A percentile compares a stretch with the other conserved stretches of the same genome.
Conservation (phyloP, 2,329 filamentous ascomycete genomes). For the Tolypocladium cylindrosporum region DNA sequence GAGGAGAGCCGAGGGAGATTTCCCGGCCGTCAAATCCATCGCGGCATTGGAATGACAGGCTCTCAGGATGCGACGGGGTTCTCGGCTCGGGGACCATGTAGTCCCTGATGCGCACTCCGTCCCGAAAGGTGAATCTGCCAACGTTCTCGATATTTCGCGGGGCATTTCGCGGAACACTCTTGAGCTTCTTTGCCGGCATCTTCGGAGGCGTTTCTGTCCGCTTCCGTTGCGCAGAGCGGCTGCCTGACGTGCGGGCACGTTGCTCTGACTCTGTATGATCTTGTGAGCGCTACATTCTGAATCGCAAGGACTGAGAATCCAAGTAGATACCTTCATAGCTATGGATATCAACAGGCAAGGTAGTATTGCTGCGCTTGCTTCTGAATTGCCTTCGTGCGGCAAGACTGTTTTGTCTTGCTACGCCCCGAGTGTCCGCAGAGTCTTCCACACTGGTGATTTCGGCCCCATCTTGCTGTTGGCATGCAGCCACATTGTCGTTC, state of each 20-base stretch:
- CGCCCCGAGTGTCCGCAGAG: not conserved
- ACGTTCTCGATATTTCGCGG: slow-evolving; percentile 13
- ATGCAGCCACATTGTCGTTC: not conserved
- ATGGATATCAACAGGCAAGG: fast-evolving
- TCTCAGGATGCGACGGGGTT: slow-evolving; percentile 1
- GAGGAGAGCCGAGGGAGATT: slow-evolving; percentile 5
- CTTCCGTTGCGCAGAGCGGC: not conserved
- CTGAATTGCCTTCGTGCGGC: not conserved
- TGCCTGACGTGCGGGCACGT: not conserved
- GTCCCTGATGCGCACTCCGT: slow-evolving; percentile 18
- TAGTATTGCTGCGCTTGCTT: not conserved
- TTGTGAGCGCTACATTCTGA: not conserved
- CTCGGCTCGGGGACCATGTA: slow-evolving; percentile 12
- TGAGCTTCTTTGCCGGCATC: slow-evolving; percentile 6
- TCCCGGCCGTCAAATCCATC: slow-evolving; percentile 19
- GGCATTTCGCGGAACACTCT: slow-evolving; percentile 14
- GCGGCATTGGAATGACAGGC: slow-evolving; percentile 15
- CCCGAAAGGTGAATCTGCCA: slow-evolving; percentile 16
- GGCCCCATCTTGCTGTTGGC: too few relatives aligned
- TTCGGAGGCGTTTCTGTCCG: not conserved
- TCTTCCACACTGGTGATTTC: not conserved
- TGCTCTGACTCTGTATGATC: not conserved
- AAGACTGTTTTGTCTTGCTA: not conserved
- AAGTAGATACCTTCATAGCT: not conserved
- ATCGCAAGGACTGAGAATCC: not conserved